A percentile compares a stretch with the other conserved stretches of the same genome.
phyloP scores from a whole-genome alignment of 176 grass and related monocot genomes.

The Cenchrus fungigraminus region DNA sequence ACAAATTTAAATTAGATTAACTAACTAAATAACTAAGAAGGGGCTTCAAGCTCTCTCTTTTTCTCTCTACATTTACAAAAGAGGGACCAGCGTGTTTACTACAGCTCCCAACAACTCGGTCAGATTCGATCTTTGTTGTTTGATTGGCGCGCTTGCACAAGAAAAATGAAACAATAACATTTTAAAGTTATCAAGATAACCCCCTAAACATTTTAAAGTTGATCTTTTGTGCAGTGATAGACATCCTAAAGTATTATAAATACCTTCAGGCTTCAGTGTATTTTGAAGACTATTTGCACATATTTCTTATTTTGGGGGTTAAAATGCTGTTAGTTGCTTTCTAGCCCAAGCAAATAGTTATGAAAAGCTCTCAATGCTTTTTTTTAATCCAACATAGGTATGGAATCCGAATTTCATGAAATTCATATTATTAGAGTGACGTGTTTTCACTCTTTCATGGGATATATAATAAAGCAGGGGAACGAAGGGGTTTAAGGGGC shows the following conservation, averaged over 20 bases:
- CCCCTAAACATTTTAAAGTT: not conserved
- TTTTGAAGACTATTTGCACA: not conserved
- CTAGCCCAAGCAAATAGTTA: not conserved
- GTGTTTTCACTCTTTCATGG: not conserved
- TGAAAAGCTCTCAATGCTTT: not conserved
- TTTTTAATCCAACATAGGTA: not conserved
- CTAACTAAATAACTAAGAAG: too few species aligned
- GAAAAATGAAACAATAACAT: not conserved
- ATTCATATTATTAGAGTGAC: not conserved
- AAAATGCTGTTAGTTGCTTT: not conserved
- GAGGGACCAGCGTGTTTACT: not conserved
- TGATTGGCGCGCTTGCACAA: constrained; percentile 10
- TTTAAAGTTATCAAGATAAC: not conserved
- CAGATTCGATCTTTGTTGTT: not conserved
- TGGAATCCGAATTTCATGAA: not conserved
- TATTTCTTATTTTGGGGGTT: not conserved
- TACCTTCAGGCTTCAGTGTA: not conserved
- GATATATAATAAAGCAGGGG: not conserved
- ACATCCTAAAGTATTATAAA: not conserved
- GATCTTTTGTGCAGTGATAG: too few species aligned
- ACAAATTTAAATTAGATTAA: not conserved
- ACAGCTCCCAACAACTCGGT: not conserved
- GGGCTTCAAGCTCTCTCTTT: not conserved
- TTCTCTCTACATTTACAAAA: not conserved
- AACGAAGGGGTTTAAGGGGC: not conserved